phyloP scores from a whole-genome alignment of 225 moss, liverwort and hornwort genomes.

The Lunularia cruciata region DNA sequence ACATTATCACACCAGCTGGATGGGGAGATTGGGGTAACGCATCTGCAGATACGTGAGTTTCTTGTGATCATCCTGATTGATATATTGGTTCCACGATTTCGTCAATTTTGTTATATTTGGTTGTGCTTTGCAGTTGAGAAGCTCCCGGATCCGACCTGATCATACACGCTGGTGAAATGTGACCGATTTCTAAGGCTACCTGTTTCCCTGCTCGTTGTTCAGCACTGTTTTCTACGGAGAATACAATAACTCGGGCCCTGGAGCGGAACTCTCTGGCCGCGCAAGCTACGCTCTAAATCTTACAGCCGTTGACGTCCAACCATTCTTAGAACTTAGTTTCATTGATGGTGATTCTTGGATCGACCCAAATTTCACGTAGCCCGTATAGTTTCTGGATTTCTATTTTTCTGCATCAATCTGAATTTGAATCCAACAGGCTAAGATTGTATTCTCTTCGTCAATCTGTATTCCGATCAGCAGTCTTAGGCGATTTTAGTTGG shows the following conservation, averaged over 20 bases:
- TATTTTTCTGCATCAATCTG: too few relatives aligned
- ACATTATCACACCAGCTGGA: constrained; percentile 26
- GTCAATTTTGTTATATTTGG: too few relatives aligned
- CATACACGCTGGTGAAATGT: too few relatives aligned
- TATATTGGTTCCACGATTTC: too few relatives aligned
- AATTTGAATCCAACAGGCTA: background rate
- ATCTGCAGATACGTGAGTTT: constrained; percentile 14
- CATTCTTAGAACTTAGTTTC: constrained; percentile 27
- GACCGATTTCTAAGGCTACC: too few relatives aligned
- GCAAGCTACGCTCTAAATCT: constrained; percentile 18
- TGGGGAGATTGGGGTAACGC: constrained; percentile 24
- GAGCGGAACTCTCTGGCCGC: constrained; percentile 20
- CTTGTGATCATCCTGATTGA: too few relatives aligned
- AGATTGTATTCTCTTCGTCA: too few relatives aligned
- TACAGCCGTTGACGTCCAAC: constrained; percentile 18
- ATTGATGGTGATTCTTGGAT: constrained; percentile 34
- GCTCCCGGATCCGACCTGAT: too few relatives aligned
- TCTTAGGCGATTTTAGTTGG: too few relatives aligned
- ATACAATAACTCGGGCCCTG: constrained; percentile 30
- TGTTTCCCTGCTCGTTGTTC: background rate
- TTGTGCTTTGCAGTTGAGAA: too few relatives aligned
- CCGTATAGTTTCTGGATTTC: background rate
- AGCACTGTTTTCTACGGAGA: constrained; percentile 37
- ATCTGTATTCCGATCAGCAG: too few relatives aligned
- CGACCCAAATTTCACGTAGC: background rate